These are phyloP conservation scores for Magnusiomyces sp. DNA, from an alignment of 1,139 yeast species.

Conservation along the genomic window DNA sequence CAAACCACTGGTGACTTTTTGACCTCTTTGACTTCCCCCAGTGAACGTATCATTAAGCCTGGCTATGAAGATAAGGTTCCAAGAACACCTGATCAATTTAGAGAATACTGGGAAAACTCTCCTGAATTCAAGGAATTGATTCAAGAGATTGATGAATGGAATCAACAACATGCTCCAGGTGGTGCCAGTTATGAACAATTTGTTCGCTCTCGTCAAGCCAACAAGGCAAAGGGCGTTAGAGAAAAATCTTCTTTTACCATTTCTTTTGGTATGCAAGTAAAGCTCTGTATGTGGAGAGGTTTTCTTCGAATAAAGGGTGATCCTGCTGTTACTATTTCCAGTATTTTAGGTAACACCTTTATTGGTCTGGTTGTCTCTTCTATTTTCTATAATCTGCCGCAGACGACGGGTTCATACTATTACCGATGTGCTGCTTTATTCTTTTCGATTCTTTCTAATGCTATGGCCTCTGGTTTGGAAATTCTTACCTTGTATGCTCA, in stretches of 20 bases:
- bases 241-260: conserved; percentile 56
- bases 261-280: conserved; percentile 55
- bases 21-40: conserved; percentile 69
- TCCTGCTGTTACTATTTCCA: conserved; percentile 51
- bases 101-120: conserved; percentile 52
- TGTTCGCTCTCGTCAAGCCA: conserved; percentile 40
- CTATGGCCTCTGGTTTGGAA: conserved; percentile 68
- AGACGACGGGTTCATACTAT: conserved; percentile 47
- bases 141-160: conserved; percentile 36
- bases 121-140: conserved; percentile 38
- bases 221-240: conserved; percentile 46
- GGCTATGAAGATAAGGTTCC: conserved; percentile 63
- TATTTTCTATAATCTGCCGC: conserved; percentile 55
- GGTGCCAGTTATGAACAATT: conserved; percentile 26
- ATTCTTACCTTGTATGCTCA: conserved; percentile 61
- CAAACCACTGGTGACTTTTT: conserved; percentile 79
- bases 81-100: conserved; percentile 59
- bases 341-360: conserved; percentile 54
- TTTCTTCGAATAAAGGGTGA: conserved; percentile 57
- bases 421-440: conserved; percentile 64
- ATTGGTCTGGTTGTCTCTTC: conserved; percentile 70
- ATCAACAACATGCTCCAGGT: conserved; percentile 20
- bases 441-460: conserved; percentile 68
- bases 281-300: conserved; percentile 53
- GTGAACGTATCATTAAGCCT: conserved; percentile 47